Evolutionary conservation across 805 yeast genomes (phyloP).

Genomic region (Yarrowia keelungensis): DNA sequence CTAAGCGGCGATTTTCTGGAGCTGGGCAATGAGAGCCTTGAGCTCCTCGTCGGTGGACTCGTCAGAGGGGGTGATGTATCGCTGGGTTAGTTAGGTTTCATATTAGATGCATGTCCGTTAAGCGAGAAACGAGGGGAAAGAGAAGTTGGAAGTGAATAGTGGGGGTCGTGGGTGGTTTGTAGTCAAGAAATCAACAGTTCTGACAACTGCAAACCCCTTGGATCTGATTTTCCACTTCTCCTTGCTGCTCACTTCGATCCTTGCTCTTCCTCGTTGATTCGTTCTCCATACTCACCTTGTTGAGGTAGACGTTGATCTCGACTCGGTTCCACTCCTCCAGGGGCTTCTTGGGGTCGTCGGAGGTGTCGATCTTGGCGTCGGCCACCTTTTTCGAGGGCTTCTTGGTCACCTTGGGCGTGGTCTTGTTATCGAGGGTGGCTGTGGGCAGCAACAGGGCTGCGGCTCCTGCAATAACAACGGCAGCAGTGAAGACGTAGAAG

Average conservation of each 20-base stretch:
- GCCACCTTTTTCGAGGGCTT: slow-evolving; percentile 24
- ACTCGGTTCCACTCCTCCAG: slow-evolving; percentile 33
- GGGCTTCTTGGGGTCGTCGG: slow-evolving; percentile 32
- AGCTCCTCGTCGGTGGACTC: slow-evolving; percentile 38
- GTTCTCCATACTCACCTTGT: slow-evolving; percentile 33
- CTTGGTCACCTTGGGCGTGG: slow-evolving; percentile 34
- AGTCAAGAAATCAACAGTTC: no score
- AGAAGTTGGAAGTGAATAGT: neutral
- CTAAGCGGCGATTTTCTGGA: slow-evolving; percentile 30
- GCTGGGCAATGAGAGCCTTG: slow-evolving; percentile 22
- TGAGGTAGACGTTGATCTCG: slow-evolving; percentile 24
- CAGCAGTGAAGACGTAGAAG: slow-evolving; percentile 22
- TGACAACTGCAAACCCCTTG: no score
- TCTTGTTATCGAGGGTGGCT: slow-evolving; percentile 28
- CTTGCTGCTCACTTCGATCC: neutral
- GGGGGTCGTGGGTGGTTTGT: no score
- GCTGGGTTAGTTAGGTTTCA: slow-evolving; percentile 34
- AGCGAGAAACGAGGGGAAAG: slow-evolving; percentile 2
- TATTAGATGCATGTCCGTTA: neutral
- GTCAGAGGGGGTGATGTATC: slow-evolving; percentile 36
- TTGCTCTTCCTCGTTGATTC: neutral
- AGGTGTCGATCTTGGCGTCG: slow-evolving; percentile 30
- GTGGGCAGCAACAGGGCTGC: slow-evolving; percentile 35
- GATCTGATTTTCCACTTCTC: no score
- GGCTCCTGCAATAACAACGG: slow-evolving; percentile 33